These are phyloP conservation scores for Ocimum tenuiflorum DNA, from an alignment of 257 asterid genomes.

Conservation along the genomic window DNA sequence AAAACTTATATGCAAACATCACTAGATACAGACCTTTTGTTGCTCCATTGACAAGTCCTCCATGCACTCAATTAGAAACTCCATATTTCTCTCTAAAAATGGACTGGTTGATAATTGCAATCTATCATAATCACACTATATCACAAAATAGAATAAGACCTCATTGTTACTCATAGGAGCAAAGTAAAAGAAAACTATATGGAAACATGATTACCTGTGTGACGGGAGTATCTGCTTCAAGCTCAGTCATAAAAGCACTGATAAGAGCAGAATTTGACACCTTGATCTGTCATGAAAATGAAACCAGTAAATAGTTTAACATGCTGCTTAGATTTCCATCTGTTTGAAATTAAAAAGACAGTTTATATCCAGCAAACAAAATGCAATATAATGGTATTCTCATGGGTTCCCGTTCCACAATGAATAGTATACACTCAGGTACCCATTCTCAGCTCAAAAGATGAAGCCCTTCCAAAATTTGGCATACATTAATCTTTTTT, in stretches of 20 bases:
- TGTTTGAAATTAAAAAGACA: too few relatives aligned
- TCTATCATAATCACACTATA: constrained; percentile 90
- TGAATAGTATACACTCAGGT: too few relatives aligned
- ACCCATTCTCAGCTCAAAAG: too few relatives aligned
- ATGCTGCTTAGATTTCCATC: background rate
- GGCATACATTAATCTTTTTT: too few relatives aligned
- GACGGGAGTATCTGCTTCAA: constrained; percentile 84
- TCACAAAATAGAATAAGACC: constrained; percentile 3
- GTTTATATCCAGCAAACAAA: background rate
- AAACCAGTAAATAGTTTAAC: background rate
- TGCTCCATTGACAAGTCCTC: constrained; percentile 95
- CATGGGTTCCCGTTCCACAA: too few relatives aligned
- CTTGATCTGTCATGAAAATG: constrained; percentile 58
- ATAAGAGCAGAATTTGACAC: constrained; percentile 96
- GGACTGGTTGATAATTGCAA: constrained; percentile 80
- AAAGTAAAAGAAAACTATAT: background rate
- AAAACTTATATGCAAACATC: constrained; percentile 15
- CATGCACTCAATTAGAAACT: constrained; percentile 93
- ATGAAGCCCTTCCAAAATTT: too few relatives aligned
- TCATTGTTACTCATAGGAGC: background rate
- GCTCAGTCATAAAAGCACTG: constrained; percentile 93
- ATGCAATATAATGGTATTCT: too few relatives aligned
- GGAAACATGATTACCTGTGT: constrained; percentile 43
- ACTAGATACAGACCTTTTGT: constrained; percentile 61
- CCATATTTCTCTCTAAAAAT: constrained; percentile 79